Evolutionary conservation across 768 basidiomycete species (phyloP), one percentile per base, ranked within the genome.

Genomic region (Mycena sanguinolenta): DNA sequence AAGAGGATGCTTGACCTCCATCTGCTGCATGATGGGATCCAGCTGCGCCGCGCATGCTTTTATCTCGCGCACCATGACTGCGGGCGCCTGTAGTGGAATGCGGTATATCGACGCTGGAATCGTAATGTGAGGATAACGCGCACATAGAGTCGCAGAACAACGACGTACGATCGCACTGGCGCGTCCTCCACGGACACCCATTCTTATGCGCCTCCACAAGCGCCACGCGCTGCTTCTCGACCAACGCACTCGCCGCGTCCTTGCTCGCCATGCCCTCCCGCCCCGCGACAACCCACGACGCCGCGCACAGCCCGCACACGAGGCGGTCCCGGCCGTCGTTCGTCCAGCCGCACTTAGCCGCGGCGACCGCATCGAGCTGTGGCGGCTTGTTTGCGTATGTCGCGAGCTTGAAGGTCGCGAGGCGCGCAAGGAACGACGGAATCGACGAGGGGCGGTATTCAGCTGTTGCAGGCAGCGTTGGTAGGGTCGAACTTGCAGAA

Each of bases 321-420:
- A 95, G 79, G 57, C 94, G 85, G 67, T 95, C 94, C 79, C 93
- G 94, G 50, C 93, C 92, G 60, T 94, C 90, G 70, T 95, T 95
- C 27, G 87, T 82, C 94, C 94, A 96, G 2, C 94, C 94, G 76
- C 92, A 93, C 78, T 88, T 93, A 0, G 94, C 85, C 3, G 94
- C 94, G 21, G 94, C 90, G 17, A 95, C 93, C 1, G 94, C 91
- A 65, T 95, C 89, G 34, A 95, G 90, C 13, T 84, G 83, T 0
- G 88, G 63, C 0, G 94, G 93, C 77, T 95, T 95, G 39, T 39
- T 39, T 14, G 91, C 85, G 75, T 95, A 96, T 0, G 94, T 95
- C 14, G 91, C 81, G 32, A 95, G 86, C 77, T 91, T 95, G 80
- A 87, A 96, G 1, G 94, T 94, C 1, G 89, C 83, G 2, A 96